Percentiles rank a stretch among this genome's conserved stretches.
phyloP scores from a whole-genome alignment of 805 yeast species.

The Nematodospora valgi region DNA sequence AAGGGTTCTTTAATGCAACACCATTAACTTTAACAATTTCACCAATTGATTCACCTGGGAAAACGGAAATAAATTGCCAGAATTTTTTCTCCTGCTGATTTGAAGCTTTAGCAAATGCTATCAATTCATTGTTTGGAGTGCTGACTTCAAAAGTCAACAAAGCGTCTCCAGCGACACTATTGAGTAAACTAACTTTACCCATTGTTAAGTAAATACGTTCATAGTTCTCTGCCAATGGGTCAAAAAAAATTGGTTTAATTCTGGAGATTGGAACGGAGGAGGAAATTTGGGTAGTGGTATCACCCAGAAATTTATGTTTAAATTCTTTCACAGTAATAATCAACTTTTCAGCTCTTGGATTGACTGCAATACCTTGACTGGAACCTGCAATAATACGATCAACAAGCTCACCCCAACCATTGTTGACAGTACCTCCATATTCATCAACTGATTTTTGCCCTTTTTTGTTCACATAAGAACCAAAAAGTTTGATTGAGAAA shows the following conservation, averaged over 20 bases:
- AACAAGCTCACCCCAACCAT: conserved; percentile 88
- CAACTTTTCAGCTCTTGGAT: conserved; percentile 74
- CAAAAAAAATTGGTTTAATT: conserved; percentile 62
- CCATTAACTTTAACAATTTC: conserved; percentile 68
- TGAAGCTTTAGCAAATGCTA: conserved; percentile 64
- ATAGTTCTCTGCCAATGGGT: conserved; percentile 55
- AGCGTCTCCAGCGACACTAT: conserved; percentile 29
- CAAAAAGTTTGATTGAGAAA: conserved; percentile 66
- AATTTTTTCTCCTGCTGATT: conserved; percentile 48
- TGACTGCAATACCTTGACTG: conserved; percentile 70
- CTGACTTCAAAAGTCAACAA: conserved; percentile 53
- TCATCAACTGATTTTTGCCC: conserved; percentile 18
- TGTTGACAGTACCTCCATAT: conserved; percentile 19
- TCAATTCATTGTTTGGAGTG: conserved; percentile 46
- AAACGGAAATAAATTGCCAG: conserved; percentile 76
- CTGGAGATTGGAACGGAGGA: conserved; percentile 52
- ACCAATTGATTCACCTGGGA: conserved; percentile 67
- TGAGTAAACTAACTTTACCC: conserved; percentile 43
- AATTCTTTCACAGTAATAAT: conserved; percentile 72
- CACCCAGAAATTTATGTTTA: conserved; percentile 39
- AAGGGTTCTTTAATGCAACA: conserved; percentile 37
- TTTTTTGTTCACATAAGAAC: conserved; percentile 55
- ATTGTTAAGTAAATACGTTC: conserved; percentile 60
- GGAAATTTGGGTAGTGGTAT: conserved; percentile 1
- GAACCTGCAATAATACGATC: conserved; percentile 77